phyloP scores from a whole-genome alignment of 768 basidiomycete genomes.

The Tulasnella sp. region DNA sequence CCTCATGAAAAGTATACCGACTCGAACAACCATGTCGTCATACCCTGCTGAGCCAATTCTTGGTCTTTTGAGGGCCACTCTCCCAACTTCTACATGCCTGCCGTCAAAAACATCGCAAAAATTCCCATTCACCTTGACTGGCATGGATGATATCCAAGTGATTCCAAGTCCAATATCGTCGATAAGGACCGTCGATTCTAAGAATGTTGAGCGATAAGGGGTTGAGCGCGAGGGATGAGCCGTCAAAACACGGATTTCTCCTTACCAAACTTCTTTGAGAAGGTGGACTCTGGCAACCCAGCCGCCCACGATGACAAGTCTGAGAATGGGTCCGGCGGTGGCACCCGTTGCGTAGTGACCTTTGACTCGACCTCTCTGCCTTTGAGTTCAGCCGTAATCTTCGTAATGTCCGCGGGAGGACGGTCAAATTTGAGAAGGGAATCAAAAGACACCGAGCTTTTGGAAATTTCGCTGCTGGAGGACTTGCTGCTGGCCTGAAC shows the following conservation, averaged over 20 bases:
- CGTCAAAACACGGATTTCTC: too few relatives aligned
- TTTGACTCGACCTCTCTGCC: too few relatives aligned
- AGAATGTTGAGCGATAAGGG: too few relatives aligned
- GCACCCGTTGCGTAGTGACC: too few relatives aligned
- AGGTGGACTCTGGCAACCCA: too few relatives aligned
- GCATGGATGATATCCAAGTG: not conserved
- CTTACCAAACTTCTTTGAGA: too few relatives aligned
- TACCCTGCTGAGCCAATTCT: not conserved
- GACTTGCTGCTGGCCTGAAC: not conserved
- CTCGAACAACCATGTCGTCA: not conserved
- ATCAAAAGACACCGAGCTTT: slow-evolving; percentile 25
- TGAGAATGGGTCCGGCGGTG: too few relatives aligned
- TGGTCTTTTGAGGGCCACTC: not conserved
- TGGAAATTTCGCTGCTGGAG: slow-evolving; percentile 5
- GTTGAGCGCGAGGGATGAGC: too few relatives aligned
- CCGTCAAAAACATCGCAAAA: not conserved
- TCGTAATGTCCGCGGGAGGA: not conserved
- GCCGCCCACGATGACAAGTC: too few relatives aligned
- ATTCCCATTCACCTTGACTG: not conserved
- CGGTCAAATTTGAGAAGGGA: slow-evolving; percentile 25
- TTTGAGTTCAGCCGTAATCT: too few relatives aligned
- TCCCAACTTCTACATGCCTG: not conserved
- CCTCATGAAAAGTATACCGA: not conserved
- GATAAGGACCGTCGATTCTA: too few relatives aligned
- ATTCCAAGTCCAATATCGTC: too few relatives aligned